Conservation (phyloP, 2,329 filamentous ascomycete genomes). For the Didymella exigua region DNA sequence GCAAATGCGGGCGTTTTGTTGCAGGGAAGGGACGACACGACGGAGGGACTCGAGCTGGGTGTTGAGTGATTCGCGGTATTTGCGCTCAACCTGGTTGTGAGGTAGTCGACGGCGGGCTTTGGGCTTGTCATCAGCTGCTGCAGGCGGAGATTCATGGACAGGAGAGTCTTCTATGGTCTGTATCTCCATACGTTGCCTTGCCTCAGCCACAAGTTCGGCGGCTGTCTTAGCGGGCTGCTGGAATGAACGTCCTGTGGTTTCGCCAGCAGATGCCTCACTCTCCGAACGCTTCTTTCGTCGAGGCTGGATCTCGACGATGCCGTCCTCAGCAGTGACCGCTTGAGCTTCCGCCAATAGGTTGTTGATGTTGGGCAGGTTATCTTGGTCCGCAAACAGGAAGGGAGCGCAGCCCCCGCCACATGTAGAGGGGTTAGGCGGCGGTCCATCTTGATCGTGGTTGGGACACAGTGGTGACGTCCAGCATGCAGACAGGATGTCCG, state of each 20-base stretch:
- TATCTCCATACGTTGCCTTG: constrained; percentile 36
- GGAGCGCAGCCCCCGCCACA: constrained; percentile 50
- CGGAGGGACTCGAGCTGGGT: constrained; percentile 53
- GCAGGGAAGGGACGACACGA: constrained; percentile 48
- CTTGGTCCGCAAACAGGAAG: constrained; percentile 47
- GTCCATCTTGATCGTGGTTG: constrained; percentile 46
- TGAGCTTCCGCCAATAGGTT: constrained; percentile 37
- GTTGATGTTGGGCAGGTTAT: constrained; percentile 38
- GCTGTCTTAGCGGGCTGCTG: constrained; percentile 22
- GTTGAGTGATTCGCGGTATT: constrained; percentile 55
- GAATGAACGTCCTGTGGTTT: constrained; percentile 41
- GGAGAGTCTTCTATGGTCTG: constrained; percentile 40
- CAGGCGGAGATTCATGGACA: constrained; percentile 31
- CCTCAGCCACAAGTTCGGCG: constrained; percentile 24
- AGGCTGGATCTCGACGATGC: constrained; percentile 46
- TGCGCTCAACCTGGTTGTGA: constrained; percentile 55
- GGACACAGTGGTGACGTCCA: constrained; percentile 52
- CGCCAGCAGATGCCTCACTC: constrained; percentile 37
- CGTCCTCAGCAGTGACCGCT: constrained; percentile 43
- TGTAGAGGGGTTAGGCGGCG: constrained; percentile 48
- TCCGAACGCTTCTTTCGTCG: constrained; percentile 46
- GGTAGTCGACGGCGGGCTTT: constrained; percentile 46
- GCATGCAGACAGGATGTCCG: constrained; percentile 49
- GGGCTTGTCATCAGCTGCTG: constrained; percentile 34
- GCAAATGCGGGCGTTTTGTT: constrained; percentile 44